Percentiles rank a stretch among this genome's conserved stretches.
Evolutionary conservation across 208 protist species (phyloP).

Genomic region (Entamoeba invadens): DNA sequence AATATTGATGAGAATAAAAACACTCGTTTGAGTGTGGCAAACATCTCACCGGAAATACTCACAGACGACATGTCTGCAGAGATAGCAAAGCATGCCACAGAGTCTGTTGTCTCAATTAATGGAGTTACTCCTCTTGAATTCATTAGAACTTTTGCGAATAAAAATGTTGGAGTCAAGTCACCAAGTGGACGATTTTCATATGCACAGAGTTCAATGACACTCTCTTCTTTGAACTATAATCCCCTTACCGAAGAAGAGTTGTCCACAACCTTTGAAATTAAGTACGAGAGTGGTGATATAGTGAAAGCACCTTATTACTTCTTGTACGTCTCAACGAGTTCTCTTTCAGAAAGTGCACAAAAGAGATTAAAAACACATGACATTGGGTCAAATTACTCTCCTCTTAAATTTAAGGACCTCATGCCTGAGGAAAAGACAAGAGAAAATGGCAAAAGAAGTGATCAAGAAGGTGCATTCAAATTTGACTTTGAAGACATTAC

Average conservation of each 20-base stretch:
- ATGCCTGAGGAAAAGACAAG: not conserved
- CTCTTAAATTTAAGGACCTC: not conserved
- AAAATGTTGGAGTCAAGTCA: not conserved
- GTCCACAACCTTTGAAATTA: not conserved
- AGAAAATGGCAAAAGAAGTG: not conserved
- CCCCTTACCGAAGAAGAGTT: not conserved
- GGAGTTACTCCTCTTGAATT: not conserved
- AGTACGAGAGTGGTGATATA: not conserved
- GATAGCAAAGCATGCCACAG: not conserved
- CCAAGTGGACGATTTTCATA: not conserved
- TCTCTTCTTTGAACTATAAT: not conserved
- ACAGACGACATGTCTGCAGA: not conserved
- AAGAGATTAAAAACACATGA: not conserved
- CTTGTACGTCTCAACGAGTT: not conserved
- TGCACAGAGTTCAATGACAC: not conserved
- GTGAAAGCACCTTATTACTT: not conserved
- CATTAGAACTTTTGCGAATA: not conserved
- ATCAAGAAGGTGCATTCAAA: not conserved
- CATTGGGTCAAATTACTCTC: not conserved
- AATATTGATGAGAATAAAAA: not conserved
- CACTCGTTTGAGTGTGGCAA: not conserved
- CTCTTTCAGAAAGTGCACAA: not conserved
- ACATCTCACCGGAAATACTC: no score
- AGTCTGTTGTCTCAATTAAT: not conserved
- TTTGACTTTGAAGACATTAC: not conserved